These are phyloP conservation scores for Talaromyces nanjingensis DNA, from an alignment of 495 filamentous ascomycete genomes.

Conservation along the genomic window DNA sequence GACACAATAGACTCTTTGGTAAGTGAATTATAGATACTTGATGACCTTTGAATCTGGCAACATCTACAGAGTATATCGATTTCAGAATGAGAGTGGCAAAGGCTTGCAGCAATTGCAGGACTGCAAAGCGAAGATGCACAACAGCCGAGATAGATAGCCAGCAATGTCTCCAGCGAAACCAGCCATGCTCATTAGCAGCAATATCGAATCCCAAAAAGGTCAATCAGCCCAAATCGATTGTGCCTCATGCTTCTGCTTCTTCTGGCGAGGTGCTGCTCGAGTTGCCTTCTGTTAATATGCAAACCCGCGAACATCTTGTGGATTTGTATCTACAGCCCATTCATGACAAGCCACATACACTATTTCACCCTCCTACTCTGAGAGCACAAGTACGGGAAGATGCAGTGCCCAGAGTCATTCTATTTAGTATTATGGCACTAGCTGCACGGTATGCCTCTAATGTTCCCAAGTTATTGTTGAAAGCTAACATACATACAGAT, in stretches of 20 bases:
- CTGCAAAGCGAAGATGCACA: background rate
- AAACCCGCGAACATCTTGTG: background rate
- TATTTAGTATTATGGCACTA: background rate
- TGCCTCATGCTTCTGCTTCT: background rate
- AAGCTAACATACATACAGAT: background rate
- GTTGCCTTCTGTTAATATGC: background rate
- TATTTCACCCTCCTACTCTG: background rate
- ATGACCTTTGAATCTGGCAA: background rate
- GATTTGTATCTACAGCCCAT: background rate
- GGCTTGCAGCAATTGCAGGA: background rate
- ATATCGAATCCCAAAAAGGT: background rate
- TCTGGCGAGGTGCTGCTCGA: background rate
- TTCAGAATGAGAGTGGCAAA: background rate
- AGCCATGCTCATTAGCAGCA: background rate
- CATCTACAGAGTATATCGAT: background rate
- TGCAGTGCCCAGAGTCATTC: background rate
- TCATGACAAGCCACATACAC: background rate
- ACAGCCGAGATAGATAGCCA: background rate
- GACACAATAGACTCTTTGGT: background rate
- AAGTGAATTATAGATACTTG: background rate
- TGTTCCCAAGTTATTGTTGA: background rate
- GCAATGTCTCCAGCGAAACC: background rate
- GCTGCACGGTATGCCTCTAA: background rate
- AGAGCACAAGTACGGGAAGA: background rate
- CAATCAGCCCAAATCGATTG: background rate